Evolutionary conservation across 225 moss, liverwort and hornwort genomes (phyloP).

Genomic region (Thuidium tamariscinum): DNA sequence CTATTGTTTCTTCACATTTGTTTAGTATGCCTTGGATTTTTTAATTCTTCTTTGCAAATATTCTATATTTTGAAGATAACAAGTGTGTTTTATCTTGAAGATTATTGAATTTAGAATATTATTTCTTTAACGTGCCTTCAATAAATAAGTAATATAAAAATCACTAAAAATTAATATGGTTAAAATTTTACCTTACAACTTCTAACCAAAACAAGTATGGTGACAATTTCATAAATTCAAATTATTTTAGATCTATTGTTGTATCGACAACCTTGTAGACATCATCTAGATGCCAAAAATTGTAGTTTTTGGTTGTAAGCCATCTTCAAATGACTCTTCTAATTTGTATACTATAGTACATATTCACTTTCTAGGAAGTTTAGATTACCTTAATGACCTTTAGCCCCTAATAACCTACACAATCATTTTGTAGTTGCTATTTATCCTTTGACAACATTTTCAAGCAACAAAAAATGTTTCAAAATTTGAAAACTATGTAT

Average conservation of each 20-base stretch:
- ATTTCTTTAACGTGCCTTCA: fast-evolving
- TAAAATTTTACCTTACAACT: not conserved
- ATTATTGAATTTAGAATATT: not conserved
- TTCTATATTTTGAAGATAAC: fast-evolving
- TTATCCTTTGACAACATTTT: not conserved
- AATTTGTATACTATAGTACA: fast-evolving
- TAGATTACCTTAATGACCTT: too few species aligned
- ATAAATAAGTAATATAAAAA: not conserved
- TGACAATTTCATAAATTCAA: not conserved
- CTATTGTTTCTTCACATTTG: not conserved
- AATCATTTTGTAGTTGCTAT: not conserved
- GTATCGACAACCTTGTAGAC: fast-evolving
- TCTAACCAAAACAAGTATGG: not conserved
- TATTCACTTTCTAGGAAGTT: not conserved
- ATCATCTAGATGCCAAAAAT: not conserved
- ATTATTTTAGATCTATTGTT: not conserved
- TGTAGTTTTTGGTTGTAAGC: not conserved
- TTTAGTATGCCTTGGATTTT: not conserved
- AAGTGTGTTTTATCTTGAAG: too few species aligned
- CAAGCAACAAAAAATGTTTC: not conserved
- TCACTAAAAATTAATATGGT: not conserved
- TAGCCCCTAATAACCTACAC: fast-evolving
- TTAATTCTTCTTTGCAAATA: not conserved
- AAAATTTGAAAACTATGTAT: not conserved
- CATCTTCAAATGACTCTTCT: not conserved